Conservation (phyloP, 805 yeast genomes). For the Jamesozyma lodderae region DNA sequence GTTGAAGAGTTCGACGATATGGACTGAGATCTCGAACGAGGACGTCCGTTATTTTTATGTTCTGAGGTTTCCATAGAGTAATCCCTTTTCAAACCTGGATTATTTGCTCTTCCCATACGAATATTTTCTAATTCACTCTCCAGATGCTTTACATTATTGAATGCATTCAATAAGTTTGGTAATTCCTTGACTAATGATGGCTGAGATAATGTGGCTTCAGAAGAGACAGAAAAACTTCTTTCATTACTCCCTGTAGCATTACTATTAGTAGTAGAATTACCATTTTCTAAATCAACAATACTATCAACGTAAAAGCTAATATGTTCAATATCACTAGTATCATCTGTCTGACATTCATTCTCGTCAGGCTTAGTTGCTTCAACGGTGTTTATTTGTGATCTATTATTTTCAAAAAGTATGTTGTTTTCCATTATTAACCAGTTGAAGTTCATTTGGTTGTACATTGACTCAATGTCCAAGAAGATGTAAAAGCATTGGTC, state of each 20-base stretch:
- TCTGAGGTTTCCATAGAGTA: too few species aligned
- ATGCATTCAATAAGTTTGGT: slow-evolving; percentile 59
- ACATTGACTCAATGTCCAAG: slow-evolving; percentile 66
- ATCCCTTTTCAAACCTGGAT: too few species aligned
- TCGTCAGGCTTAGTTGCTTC: background rate
- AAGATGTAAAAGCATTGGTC: slow-evolving; percentile 61
- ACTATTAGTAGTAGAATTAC: background rate
- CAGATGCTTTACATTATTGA: slow-evolving; percentile 49
- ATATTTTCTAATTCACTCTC: slow-evolving; percentile 40
- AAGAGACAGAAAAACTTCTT: slow-evolving; percentile 19
- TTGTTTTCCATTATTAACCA: slow-evolving; percentile 29
- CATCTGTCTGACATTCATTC: background rate
- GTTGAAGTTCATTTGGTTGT: slow-evolving; percentile 42
- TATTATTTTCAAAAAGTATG: background rate
- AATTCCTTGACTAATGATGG: slow-evolving; percentile 49
- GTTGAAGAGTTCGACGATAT: background rate
- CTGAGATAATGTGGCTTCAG: slow-evolving; percentile 33
- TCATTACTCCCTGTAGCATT: background rate
- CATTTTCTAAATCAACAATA: background rate
- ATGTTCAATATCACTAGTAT: slow-evolving; percentile 1
- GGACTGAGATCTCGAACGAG: slow-evolving; percentile 2
- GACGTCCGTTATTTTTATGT: background rate
- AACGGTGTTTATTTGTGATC: background rate
- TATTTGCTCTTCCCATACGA: background rate
- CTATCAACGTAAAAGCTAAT: slow-evolving; percentile 6